Conservation (phyloP, 2,329 filamentous ascomycete genomes). For the Fonsecaea nubica region DNA sequence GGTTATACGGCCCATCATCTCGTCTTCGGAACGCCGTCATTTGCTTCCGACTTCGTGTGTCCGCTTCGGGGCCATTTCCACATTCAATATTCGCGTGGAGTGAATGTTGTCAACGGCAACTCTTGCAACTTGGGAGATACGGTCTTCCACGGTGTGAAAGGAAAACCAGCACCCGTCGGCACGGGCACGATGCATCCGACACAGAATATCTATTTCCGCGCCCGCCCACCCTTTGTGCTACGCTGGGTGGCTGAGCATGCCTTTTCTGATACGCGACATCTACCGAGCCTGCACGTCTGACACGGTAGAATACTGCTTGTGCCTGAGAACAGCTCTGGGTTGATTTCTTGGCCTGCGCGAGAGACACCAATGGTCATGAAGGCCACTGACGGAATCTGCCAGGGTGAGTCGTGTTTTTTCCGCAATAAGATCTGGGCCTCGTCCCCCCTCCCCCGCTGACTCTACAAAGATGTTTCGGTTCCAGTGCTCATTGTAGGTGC, state of each 20-base stretch:
- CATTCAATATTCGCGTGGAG: background rate
- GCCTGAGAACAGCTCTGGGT: background rate
- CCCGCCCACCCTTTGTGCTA: background rate
- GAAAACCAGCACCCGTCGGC: background rate
- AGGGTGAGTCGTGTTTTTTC: background rate
- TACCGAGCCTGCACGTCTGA: background rate
- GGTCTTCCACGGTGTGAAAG: background rate
- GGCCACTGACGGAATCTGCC: background rate
- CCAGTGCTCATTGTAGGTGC: slow-evolving; percentile 55
- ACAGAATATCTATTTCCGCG: background rate
- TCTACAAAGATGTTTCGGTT: slow-evolving; percentile 2
- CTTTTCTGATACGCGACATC: background rate
- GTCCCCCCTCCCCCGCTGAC: background rate
- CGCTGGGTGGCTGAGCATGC: background rate
- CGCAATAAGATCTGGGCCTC: background rate
- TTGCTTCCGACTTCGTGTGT: slow-evolving; percentile 1
- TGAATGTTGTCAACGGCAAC: background rate
- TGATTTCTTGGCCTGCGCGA: background rate
- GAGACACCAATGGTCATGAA: background rate
- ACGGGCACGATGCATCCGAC: background rate
- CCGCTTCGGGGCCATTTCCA: background rate
- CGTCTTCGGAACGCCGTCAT: slow-evolving; percentile 9
- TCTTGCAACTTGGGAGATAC: background rate
- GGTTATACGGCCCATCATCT: background rate
- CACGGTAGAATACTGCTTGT: background rate